A percentile compares a stretch with the other conserved stretches of the same genome.
Evolutionary conservation across 257 asterid genomes (phyloP).

Genomic region (Solanum clarkiae): DNA sequence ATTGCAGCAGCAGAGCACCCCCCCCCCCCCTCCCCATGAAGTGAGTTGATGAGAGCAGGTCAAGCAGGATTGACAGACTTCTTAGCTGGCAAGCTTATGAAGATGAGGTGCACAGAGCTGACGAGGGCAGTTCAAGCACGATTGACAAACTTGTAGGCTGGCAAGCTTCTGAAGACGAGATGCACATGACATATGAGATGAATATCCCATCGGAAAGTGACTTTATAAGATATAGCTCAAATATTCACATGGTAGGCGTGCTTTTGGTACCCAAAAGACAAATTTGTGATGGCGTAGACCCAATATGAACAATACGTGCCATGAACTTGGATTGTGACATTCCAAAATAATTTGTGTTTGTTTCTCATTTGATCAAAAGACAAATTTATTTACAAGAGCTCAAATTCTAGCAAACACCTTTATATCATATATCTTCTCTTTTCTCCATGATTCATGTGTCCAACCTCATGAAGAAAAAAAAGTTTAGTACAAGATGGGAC

Average conservation of each 20-base stretch:
- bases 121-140: too few species aligned
- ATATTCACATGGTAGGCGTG: background rate
- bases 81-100: background rate
- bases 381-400: background rate
- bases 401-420: background rate
- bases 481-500: background rate
- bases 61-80: background rate
- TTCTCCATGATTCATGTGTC: background rate
- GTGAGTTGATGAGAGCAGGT: background rate
- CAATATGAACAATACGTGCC: background rate
- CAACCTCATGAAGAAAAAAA: background rate
- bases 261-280: background rate
- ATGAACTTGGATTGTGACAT: background rate
- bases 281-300: background rate
- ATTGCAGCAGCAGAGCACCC: background rate
- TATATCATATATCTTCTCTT: background rate
- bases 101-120: background rate
- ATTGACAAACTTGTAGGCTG: too few species aligned
- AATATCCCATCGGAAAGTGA: background rate
- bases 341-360: background rate
- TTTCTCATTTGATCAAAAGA: background rate
- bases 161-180: too few species aligned
- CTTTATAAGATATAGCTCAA: background rate
- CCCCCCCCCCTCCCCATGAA: background rate
- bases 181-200: too few species aligned